Evolutionary conservation across 495 filamentous ascomycete species (phyloP).

Genomic region (Echria macrotheca): DNA sequence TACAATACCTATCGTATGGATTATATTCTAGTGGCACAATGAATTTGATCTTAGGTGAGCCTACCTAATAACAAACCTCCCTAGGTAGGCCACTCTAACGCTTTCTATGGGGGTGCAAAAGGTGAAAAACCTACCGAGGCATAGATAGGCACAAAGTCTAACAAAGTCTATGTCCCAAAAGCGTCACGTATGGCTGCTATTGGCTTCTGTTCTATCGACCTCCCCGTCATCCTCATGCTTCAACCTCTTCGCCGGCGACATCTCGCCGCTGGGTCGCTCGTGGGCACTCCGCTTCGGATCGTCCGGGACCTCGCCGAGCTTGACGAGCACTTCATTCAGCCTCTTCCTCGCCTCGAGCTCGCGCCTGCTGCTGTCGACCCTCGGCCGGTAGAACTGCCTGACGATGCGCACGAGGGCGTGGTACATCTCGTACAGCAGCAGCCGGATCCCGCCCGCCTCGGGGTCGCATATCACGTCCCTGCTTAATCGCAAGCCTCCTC

Average conservation of each 20-base stretch:
- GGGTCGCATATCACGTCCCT: conserved; percentile 34
- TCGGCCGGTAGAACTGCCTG: conserved; percentile 43
- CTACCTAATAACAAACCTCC: no score
- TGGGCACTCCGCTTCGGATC: conserved; percentile 23
- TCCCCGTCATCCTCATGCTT: conserved; percentile 15
- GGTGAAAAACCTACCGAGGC: no score
- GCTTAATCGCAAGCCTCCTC: no score
- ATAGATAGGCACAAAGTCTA: no score
- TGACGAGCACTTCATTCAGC: conserved; percentile 30
- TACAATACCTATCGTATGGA: no score
- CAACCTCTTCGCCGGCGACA: conserved; percentile 29
- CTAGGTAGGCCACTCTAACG: no score
- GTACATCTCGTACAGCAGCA: conserved; percentile 47
- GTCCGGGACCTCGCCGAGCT: conserved; percentile 33
- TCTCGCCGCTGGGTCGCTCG: conserved; percentile 27
- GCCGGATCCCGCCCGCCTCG: conserved; percentile 27
- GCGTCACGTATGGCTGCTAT: no score
- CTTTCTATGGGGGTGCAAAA: no score
- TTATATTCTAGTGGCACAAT: no score
- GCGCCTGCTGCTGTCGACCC: conserved; percentile 34
- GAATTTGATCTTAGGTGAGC: no score
- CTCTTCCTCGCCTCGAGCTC: conserved; percentile 43
- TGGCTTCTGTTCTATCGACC: no score
- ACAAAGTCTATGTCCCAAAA: no score
- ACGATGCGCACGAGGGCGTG: conserved; percentile 42